Evolutionary conservation across 148 eudicot genomes (phyloP), one percentile per base, ranked within the genome.

Genomic region (Chenopodium album): DNA sequence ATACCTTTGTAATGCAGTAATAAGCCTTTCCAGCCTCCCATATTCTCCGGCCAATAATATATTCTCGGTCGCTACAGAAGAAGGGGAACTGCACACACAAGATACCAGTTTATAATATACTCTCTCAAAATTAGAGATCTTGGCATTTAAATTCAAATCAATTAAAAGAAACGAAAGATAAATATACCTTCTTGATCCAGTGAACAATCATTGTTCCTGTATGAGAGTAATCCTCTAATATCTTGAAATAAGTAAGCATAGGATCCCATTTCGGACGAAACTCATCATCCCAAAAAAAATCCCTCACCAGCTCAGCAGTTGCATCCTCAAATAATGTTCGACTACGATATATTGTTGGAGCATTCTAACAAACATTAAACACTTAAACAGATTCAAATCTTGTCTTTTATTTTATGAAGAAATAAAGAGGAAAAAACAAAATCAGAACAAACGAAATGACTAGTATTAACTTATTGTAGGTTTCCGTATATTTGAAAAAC

Each of bases 201-300:
- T 92, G 97, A 77, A 90, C 87, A 66, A 90, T 87, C 89, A 86
- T 86, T 8, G 84, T 87, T 79, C 99, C 99, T 17, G 97, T 91
- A 65, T 83, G 77, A 48, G 92, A 92, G 83, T 87, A 88, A 79
- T 94, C 98, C 81, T 92, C 91, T 81, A 96, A 78, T 88, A 91
- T 94, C 77, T 94, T 91, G 76, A 88, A 88, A 78, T 91, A 82
- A 4, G 85, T 85, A 83, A 96, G 98, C 99, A 96, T 96, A 81
- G 90, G 94, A 82, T 96, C 99, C 99, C 99, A 96, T 84, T 93
- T 96, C 52, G 93, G 91, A 46, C 99, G 93, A 74, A 91, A 92
- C 82, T 96, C 98, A 78, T 96, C 98, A 82, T 96, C 99, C 99
- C 98, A 96, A 81, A 96, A 96, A 80, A 94, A 96, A 89, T 96